Base-by-base conservation (phyloP, 176 grass and related monocot genomes). In the Neostapfia colusana region DNA sequence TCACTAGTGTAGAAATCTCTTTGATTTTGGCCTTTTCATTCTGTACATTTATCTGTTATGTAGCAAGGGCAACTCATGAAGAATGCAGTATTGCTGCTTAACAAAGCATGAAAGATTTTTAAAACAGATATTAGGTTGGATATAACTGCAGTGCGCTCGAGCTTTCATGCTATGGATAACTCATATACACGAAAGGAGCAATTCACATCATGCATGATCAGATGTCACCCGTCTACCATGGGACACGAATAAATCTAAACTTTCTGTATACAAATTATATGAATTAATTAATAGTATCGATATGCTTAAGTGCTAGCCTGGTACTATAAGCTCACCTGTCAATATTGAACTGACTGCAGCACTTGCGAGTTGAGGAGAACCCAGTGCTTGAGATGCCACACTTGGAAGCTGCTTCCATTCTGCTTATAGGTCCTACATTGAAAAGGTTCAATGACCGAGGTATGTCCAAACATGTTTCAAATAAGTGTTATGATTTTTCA, bases 381-480 rank as follows among this genome's bases (percentile, higher is more conserved):
- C 95, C 91, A 55, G 61, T 98, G 70, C 80, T 98, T 73, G 95
- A 98, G 53, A 85, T 85, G 66, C 85, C 89, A 82, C 89, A 98
- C 81, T 71, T 94, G 64, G 95, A 94, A 84, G 91, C 85, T 62
- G 86, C 84, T 55, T 86, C 79, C 50, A 83, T 94, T 78, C 82
- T 94, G 68, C 95, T 98, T 67, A 83, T 98, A 81, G 95, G 95
- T 43, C 87, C 89, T 78, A 93, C 82, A 43, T 81, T 98, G 70
- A 98, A 94, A 65, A 94, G 92, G 77, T 94, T 98, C 82, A 98
- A 98, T 15, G 87, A 98, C 27, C 86, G 77, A 83, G 91, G 95
- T 98, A 90, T 70, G 54, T 20, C 25, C 12, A 38, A 68, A 69
- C 25, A 63, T 66, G 14, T 73, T 78, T 72, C 48, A 67, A 36